Base-by-base conservation (phyloP, 306 rosid species). In the Fragaria vesca region DNA sequence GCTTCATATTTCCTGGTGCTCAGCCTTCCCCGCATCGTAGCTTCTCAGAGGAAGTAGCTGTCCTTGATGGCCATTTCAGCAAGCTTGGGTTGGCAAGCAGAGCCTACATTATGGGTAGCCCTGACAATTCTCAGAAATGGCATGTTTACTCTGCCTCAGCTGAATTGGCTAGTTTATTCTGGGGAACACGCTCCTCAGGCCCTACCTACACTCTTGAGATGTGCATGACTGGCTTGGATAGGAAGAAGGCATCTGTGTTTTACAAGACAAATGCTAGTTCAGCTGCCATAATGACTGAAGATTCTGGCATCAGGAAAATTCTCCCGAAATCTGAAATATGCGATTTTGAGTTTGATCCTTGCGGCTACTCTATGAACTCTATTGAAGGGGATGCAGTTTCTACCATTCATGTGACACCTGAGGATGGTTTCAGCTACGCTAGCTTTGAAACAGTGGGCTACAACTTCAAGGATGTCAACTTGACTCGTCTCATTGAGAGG, bases 341-440 rank as follows among this genome's bases (percentile, higher is more conserved):
- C 1, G 99, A 95, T 60, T 95, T 91, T 45, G 97, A 95, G 80
- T 95, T 95, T 51, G 97, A 95, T 13, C 99, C 99, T 0, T 95
- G 99, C 66, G 99, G 99, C 0, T 95, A 93, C 78, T 95, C 99
- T 8, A 95, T 95, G 99, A 95, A 95, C 69, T 90, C 89, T 6
- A 87, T 95, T 1, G 97, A 95, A 81, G 96, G 90, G 7, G 80
- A 78, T 63, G 99, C 97, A 20, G 76, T 92, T 62, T 95, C 97
- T 43, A 95, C 99, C 0, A 90, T 95, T 83, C 99, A 95, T 65
- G 90, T 95, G 20, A 95, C 97, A 9, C 99, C 97, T 0, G 99
- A 95, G 88, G 99, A 95, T 51, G 97, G 97, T 34, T 95, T 95
- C 85, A 95, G 99, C 47, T 95, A 93, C 75, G 96, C 99, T 13